These are phyloP conservation scores for Blastocystis sp. DNA, from an alignment of 352 stramenopile species.

Conservation along the genomic window DNA sequence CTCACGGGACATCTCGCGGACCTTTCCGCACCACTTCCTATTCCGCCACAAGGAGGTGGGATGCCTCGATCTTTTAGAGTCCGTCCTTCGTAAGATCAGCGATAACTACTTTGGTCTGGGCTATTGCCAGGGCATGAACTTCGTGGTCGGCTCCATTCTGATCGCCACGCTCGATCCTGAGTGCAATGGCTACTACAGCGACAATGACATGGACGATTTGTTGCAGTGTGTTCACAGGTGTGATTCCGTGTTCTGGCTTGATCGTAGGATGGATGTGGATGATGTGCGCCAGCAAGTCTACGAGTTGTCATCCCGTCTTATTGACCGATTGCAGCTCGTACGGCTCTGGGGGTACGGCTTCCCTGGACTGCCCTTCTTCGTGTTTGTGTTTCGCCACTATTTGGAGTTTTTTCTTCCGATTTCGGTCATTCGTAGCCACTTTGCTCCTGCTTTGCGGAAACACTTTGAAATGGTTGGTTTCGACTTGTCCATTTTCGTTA, in stretches of 20 bases:
- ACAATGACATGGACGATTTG: conserved; percentile 62
- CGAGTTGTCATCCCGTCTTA: conserved; percentile 14
- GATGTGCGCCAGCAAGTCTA: conserved; percentile 51
- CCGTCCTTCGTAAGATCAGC: conserved; percentile 59
- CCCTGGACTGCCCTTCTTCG: conserved; percentile 43
- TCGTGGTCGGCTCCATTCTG: conserved; percentile 38
- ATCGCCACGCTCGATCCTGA: conserved; percentile 51
- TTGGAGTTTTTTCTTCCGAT: conserved; percentile 10
- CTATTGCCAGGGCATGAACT: conserved; percentile 67
- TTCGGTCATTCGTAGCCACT: conserved; percentile 1
- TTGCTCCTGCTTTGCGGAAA: conserved; percentile 33
- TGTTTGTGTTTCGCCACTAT: conserved; percentile 52
- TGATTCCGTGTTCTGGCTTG: background rate
- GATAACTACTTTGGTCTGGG: conserved; percentile 64
- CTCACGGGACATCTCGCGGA: conserved; percentile 52
- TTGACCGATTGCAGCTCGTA: conserved; percentile 55
- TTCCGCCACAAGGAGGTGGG: conserved; percentile 65
- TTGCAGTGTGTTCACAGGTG: conserved; percentile 9
- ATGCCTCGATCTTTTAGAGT: conserved; percentile 38
- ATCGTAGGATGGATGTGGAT: conserved; percentile 20
- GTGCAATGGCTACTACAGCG: conserved; percentile 59
- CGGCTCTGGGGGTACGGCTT: conserved; percentile 64
- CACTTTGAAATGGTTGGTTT: conserved; percentile 65
- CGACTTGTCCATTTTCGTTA: conserved; percentile 65
- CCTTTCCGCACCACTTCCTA: conserved; percentile 60